Percentiles rank a stretch among this genome's conserved stretches.
phyloP scores from a whole-genome alignment of 306 rosid genomes.

The Fragaria vesca region DNA sequence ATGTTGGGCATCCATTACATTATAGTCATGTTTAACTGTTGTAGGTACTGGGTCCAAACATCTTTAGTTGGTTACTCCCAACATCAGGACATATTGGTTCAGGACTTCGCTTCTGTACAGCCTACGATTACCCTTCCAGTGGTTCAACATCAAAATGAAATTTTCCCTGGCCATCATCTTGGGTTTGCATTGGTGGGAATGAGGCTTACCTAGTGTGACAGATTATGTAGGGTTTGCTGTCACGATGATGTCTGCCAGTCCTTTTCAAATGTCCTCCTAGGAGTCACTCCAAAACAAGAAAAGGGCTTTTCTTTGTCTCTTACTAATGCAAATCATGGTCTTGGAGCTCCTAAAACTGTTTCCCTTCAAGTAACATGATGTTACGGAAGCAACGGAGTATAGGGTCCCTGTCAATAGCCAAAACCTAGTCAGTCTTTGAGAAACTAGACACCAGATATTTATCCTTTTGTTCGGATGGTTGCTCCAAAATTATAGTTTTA shows the following conservation, averaged over 20 bases:
- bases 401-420: constrained; percentile 29
- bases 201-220: constrained; percentile 19
- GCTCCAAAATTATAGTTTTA: constrained; percentile 7
- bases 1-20: constrained; percentile 1
- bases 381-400: constrained; percentile 16
- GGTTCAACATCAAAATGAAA: constrained; percentile 49
- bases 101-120: constrained; percentile 65
- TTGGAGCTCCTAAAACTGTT: constrained; percentile 22
- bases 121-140: constrained; percentile 42
- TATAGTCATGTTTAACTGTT: constrained; percentile 27
- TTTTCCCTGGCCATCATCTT: constrained; percentile 15
- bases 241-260: constrained; percentile 28
- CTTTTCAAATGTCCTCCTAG: constrained; percentile 12
- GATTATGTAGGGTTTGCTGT: constrained; percentile 24
- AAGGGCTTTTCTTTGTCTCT: constrained; percentile 4
- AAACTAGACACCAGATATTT: neutral
- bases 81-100: constrained; percentile 68
- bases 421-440: constrained; percentile 13
- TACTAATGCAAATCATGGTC: constrained; percentile 25
- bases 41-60: constrained; percentile 86
- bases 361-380: constrained; percentile 22
- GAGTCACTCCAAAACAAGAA: constrained; percentile 15
- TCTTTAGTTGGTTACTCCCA: constrained; percentile 75
- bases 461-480: neutral
- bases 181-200: constrained; percentile 22